Evolutionary conservation across 208 protist species (phyloP).

Genomic region (Trypanosoma lewisi): DNA sequence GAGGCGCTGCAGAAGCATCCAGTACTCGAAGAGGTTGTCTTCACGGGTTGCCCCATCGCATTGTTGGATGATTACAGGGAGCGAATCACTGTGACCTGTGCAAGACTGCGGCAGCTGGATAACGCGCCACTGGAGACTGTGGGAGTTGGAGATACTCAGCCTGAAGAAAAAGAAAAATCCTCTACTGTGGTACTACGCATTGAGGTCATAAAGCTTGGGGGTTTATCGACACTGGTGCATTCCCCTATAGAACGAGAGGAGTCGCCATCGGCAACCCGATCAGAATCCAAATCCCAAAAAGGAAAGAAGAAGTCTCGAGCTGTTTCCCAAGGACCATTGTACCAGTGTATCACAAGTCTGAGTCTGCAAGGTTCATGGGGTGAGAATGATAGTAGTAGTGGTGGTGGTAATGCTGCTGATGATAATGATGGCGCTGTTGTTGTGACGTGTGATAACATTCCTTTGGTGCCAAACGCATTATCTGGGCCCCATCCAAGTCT

Average conservation of each 20-base stretch:
- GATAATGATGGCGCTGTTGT: background rate
- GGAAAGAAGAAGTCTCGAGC: conserved; percentile 27
- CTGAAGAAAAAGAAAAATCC: background rate
- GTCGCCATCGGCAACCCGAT: background rate
- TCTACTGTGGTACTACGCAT: conserved; percentile 32
- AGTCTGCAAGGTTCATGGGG: conserved; percentile 37
- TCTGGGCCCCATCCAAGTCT: background rate
- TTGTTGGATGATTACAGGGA: conserved; percentile 61
- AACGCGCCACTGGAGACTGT: conserved; percentile 21
- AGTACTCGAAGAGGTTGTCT: conserved; percentile 49
- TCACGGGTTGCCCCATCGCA: conserved; percentile 70
- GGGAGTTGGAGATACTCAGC: no score
- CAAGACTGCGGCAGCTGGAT: conserved; percentile 61
- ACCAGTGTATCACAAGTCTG: conserved; percentile 32
- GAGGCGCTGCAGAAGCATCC: conserved; percentile 34
- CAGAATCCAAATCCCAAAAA: conserved; percentile 7
- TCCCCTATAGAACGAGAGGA: conserved; percentile 21
- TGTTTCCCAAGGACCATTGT: conserved; percentile 23
- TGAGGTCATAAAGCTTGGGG: conserved; percentile 41
- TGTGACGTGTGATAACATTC: conserved; percentile 12
- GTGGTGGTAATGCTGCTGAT: no score
- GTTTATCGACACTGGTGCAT: conserved; percentile 33
- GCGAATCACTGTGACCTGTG: conserved; percentile 38
- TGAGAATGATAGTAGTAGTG: background rate
- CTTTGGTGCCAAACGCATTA: conserved; percentile 2